phyloP scores from a whole-genome alignment of 73 alveolate genomes.

The Urostyla sp. region DNA sequence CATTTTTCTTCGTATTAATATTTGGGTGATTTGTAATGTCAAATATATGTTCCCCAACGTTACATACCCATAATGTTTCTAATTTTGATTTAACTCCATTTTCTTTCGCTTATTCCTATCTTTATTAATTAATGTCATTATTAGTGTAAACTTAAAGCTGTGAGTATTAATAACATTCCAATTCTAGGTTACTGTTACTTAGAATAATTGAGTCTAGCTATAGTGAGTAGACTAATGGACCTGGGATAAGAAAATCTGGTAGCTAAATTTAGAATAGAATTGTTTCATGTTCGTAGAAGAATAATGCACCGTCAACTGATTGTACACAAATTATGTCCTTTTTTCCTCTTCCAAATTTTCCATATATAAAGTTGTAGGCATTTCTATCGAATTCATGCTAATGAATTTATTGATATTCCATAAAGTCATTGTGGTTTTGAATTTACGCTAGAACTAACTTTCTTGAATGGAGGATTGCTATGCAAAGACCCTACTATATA shows the following conservation, averaged over 20 bases:
- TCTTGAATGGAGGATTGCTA: constrained; percentile 81
- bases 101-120: constrained; percentile 22
- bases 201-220: constrained; percentile 57
- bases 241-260: constrained; percentile 83
- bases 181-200: constrained; percentile 68
- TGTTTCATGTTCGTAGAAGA: constrained; percentile 71
- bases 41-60: constrained; percentile 80
- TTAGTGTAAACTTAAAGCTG: constrained; percentile 56
- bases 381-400: constrained; percentile 77
- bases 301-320: constrained; percentile 83
- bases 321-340: constrained; percentile 78
- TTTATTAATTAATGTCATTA: constrained; percentile 35
- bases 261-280: constrained; percentile 54
- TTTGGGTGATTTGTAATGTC: constrained; percentile 70
- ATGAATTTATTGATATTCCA: constrained; percentile 54
- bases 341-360: constrained; percentile 73
- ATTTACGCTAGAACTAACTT: constrained; percentile 69
- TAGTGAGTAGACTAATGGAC: constrained; percentile 79
- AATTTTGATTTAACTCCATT: constrained; percentile 53
- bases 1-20: constrained; percentile 72
- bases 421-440: constrained; percentile 59
- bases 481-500: constrained; percentile 51
- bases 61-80: constrained; percentile 82
- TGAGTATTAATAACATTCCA: constrained; percentile 72
- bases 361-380: constrained; percentile 77